Percentiles rank a stretch among this genome's conserved stretches.
Conservation (phyloP, 805 yeast species). For the Saccharomycopsis selenospora region DNA sequence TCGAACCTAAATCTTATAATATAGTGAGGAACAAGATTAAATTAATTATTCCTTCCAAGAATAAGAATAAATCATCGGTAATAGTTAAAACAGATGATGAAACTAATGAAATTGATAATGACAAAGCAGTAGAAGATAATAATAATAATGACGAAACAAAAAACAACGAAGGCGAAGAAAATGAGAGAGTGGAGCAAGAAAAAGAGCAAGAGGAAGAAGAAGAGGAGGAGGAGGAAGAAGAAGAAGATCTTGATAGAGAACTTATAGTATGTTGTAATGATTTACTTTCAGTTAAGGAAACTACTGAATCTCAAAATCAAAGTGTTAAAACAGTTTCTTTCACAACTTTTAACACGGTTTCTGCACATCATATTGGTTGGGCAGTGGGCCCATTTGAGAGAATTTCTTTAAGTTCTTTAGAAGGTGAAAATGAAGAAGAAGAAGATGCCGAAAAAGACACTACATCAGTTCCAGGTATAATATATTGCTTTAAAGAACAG, state of each 20-base stretch:
- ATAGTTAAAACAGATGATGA: no score
- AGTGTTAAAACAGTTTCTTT: slow-evolving; percentile 69
- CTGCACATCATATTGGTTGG: slow-evolving; percentile 94
- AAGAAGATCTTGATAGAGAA: slow-evolving; percentile 35
- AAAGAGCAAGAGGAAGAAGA: slow-evolving; percentile 17
- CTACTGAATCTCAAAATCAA: slow-evolving; percentile 68
- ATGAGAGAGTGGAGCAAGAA: slow-evolving; percentile 17
- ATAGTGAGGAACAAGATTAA: slow-evolving; percentile 15
- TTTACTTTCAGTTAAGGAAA: slow-evolving; percentile 53
- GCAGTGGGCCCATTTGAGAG: slow-evolving; percentile 83
- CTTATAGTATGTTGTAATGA: slow-evolving; percentile 67
- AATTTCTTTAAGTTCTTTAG: slow-evolving; percentile 36
- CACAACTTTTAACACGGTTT: slow-evolving; percentile 72
- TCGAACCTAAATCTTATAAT: slow-evolving; percentile 19
- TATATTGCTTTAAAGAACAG: slow-evolving; percentile 58
- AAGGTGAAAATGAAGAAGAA: slow-evolving; percentile 32
- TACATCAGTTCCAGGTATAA: slow-evolving; percentile 45
- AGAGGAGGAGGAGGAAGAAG: slow-evolving; percentile 28
- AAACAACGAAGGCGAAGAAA: slow-evolving; percentile 18
- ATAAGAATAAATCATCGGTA: not conserved
- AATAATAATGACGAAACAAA: slow-evolving; percentile 11
- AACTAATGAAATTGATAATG: slow-evolving; percentile 17
- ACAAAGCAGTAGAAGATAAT: slow-evolving; percentile 15
- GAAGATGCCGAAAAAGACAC: slow-evolving; percentile 32
- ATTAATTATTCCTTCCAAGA: slow-evolving; percentile 7